Evolutionary conservation across 2,329 filamentous ascomycete species (phyloP), one percentile per base, ranked within the genome.

Genomic region (Blastomyces parvus): DNA sequence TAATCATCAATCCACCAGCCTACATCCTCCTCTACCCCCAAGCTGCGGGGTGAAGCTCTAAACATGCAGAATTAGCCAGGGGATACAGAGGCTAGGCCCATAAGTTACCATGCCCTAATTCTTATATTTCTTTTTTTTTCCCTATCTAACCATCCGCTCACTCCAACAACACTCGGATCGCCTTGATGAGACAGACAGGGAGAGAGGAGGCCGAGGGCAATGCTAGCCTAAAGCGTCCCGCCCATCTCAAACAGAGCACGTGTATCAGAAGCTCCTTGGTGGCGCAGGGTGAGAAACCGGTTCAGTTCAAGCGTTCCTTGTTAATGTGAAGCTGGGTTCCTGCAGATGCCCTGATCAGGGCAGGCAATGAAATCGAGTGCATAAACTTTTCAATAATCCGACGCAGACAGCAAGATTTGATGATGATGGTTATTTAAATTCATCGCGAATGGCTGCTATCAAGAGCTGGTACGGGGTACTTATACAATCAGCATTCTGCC

Each of bases 201-300:
- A 53, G 33, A 25, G 56, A 44, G 7, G 53, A 17, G 53, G 53
- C 53, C 40, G 11, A 13, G 25, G 3, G 17, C 13, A 13, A 36
- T 17, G 27, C 19, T 19, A 36, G 22, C n/a, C n/a, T 13, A 2
- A 40, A 36, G 36, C 19, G 27, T 27, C 27, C 40, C 22, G 30
- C 13, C 33, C 25, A 59, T 52, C 59, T 60, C 59, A 60, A 60
- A 60, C 59, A 22, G 44, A 27, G 30, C 7, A 30, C 3, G n/a
- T 52, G 44, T 40, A 22, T 50, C 27, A 52, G 30, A 60, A 38
- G 22, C 25, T 46, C 14, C 4, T 7, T 25, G 40, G 36, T 13
- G 53, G 57, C 22, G 36, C 19, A 9, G 11, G 38, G 25, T 38
- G 22, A 59, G 57, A 22, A 57, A 38, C 53, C 25, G 22, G n/a